Evolutionary conservation across 306 rosid species (phyloP).

Genomic region (Alnus rubra): DNA sequence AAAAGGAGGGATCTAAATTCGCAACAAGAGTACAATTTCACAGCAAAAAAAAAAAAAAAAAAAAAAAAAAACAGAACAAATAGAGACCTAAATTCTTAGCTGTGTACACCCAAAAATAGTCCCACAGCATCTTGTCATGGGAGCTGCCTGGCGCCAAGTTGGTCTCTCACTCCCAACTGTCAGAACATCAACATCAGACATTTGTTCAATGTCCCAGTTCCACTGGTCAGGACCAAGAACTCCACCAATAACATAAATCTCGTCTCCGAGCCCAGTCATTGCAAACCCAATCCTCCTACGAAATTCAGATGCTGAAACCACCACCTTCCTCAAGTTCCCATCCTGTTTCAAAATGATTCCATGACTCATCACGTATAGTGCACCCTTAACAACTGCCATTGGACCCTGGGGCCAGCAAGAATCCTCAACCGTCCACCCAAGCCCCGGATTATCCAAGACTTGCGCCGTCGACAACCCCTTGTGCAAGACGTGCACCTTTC

Average conservation of each 20-base stretch:
- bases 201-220: slow-evolving; percentile 78
- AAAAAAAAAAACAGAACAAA: slow-evolving; percentile 23
- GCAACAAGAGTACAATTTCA: slow-evolving; percentile 30
- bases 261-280: slow-evolving; percentile 73
- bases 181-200: slow-evolving; percentile 83
- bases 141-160: slow-evolving; percentile 78
- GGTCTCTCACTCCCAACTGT: slow-evolving; percentile 73
- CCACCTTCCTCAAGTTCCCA: slow-evolving; percentile 43
- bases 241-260: slow-evolving; percentile 84
- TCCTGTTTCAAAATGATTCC: slow-evolving; percentile 68
- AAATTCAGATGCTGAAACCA: slow-evolving; percentile 76
- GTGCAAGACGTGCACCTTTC: slow-evolving; percentile 86
- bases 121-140: slow-evolving; percentile 88
- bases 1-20: slow-evolving; percentile 36
- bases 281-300: slow-evolving; percentile 83
- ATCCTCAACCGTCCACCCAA: slow-evolving; percentile 77
- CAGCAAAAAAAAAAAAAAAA: not conserved
- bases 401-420: slow-evolving; percentile 89
- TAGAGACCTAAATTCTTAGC: slow-evolving; percentile 70
- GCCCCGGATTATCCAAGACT: slow-evolving; percentile 63
- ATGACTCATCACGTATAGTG: slow-evolving; percentile 86
- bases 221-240: slow-evolving; percentile 77
- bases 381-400: slow-evolving; percentile 73
- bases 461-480: slow-evolving; percentile 87
- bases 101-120: slow-evolving; percentile 84